These are phyloP conservation scores for Tetracentron sinense DNA, from an alignment of 164 flowering plant species.

Conservation along the genomic window DNA sequence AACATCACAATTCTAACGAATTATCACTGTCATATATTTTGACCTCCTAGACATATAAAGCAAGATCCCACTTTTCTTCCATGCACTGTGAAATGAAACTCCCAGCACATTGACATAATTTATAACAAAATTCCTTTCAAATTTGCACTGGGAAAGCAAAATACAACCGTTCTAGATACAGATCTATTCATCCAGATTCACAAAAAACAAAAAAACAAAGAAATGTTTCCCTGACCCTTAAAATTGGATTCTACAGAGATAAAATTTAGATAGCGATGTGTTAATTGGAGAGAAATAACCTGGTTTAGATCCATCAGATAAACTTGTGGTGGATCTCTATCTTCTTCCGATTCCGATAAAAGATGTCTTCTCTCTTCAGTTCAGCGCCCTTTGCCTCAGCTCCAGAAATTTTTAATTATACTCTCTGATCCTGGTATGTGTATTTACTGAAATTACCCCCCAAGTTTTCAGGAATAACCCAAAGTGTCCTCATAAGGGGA, in stretches of 20 bases:
- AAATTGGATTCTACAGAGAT: not conserved
- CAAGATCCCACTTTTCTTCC: no score
- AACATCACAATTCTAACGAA: no score
- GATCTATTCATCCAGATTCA: not conserved
- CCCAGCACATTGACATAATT: no score
- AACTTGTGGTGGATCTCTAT: not conserved
- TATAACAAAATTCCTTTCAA: no score
- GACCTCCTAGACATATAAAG: no score
- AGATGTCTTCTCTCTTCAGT: not conserved
- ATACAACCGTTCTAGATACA: no score
- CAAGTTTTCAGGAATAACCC: no score
- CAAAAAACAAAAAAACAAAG: not conserved
- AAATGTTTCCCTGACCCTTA: not conserved
- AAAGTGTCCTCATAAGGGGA: no score
- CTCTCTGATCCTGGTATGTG: not conserved
- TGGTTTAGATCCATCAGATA: not conserved
- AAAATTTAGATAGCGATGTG: not conserved
- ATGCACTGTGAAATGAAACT: no score
- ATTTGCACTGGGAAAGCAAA: no score
- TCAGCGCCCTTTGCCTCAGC: not conserved
- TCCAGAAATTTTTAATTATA: not conserved
- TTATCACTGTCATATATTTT: no score
- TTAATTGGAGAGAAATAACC: not conserved
- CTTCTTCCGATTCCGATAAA: not conserved
- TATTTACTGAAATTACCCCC: not conserved